Evolutionary conservation across 257 asterid species (phyloP).

Genomic region (Fraxinus cuspidata): DNA sequence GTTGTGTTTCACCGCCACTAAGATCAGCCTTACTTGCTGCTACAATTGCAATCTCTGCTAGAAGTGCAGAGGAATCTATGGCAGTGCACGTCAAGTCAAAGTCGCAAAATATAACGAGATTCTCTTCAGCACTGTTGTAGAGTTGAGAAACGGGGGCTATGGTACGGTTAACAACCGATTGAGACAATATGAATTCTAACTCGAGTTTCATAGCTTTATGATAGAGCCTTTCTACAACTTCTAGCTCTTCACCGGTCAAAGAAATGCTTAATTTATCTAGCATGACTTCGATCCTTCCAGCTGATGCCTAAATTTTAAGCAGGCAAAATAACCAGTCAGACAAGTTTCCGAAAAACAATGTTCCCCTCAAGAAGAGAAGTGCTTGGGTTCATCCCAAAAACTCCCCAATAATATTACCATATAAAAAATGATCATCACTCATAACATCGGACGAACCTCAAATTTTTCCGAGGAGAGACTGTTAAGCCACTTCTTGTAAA

Average conservation of each 20-base stretch:
- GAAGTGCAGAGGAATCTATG: slow-evolving; percentile 66
- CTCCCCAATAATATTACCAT: slow-evolving; percentile 4
- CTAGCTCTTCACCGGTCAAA: slow-evolving; percentile 71
- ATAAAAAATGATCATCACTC: slow-evolving; percentile 12
- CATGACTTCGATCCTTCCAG: slow-evolving; percentile 63
- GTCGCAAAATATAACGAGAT: slow-evolving; percentile 51
- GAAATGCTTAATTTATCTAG: slow-evolving; percentile 60
- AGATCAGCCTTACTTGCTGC: slow-evolving; percentile 36
- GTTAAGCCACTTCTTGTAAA: slow-evolving; percentile 64
- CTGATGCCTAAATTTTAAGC: slow-evolving; percentile 50
- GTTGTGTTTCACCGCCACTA: slow-evolving; percentile 26
- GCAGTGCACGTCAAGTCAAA: slow-evolving; percentile 68
- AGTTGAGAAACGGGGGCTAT: slow-evolving; percentile 53
- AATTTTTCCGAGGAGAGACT: slow-evolving; percentile 52
- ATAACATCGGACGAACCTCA: slow-evolving; percentile 44
- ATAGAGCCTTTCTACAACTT: slow-evolving; percentile 64
- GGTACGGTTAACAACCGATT: slow-evolving; percentile 41
- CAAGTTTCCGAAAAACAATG: slow-evolving; percentile 18
- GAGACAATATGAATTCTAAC: slow-evolving; percentile 60
- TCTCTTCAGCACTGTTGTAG: slow-evolving; percentile 34
- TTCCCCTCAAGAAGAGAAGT: slow-evolving; percentile 8
- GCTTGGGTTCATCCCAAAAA: not conserved
- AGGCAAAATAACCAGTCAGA: slow-evolving; percentile 29
- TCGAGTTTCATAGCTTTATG: slow-evolving; percentile 63
- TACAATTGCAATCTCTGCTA: slow-evolving; percentile 66